A percentile compares a stretch with the other conserved stretches of the same genome.
These are phyloP conservation scores for Aristolochia contorta DNA, from an alignment of 164 flowering plant species.

Conservation along the genomic window DNA sequence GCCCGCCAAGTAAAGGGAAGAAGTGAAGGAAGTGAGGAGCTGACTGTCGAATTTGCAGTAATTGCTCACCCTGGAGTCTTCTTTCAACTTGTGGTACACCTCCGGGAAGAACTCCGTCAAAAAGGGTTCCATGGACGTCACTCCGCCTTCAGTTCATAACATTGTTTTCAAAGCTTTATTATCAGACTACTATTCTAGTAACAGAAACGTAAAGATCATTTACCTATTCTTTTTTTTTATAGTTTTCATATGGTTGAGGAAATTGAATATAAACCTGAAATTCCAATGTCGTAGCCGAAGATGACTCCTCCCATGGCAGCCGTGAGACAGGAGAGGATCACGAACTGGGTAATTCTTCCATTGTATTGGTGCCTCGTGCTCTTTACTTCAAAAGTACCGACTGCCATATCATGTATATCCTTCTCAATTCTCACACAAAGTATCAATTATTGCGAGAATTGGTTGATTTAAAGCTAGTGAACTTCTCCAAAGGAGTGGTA, in stretches of 20 bases:
- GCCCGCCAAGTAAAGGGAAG: conserved; percentile 59
- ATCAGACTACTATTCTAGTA: too few relatives aligned
- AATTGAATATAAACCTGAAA: conserved; percentile 37
- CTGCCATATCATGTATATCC: too few relatives aligned
- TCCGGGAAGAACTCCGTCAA: conserved; percentile 55
- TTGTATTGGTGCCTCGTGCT: conserved; percentile 22
- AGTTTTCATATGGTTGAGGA: too few relatives aligned
- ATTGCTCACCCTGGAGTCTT: conserved; percentile 36
- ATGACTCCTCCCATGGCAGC: conserved; percentile 64
- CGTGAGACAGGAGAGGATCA: conserved; percentile 42
- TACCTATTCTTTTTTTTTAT: too few relatives aligned
- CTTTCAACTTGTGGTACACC: conserved; percentile 39
- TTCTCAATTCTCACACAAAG: too few relatives aligned
- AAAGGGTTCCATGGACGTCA: conserved; percentile 69
- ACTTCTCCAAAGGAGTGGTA: not conserved
- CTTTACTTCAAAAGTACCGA: conserved; percentile 12
- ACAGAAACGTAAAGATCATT: not conserved
- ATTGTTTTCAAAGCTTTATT: too few relatives aligned
- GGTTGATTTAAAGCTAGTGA: not conserved
- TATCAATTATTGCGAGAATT: not conserved
- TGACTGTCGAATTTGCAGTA: conserved; percentile 66
- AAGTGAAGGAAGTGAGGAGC: conserved; percentile 51
- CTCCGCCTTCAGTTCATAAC: conserved; percentile 75
- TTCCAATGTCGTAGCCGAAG: conserved; percentile 76
- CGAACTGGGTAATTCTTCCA: conserved; percentile 42